Conservation (phyloP, 129 eudicot species). For the Helianthus annuus region DNA sequence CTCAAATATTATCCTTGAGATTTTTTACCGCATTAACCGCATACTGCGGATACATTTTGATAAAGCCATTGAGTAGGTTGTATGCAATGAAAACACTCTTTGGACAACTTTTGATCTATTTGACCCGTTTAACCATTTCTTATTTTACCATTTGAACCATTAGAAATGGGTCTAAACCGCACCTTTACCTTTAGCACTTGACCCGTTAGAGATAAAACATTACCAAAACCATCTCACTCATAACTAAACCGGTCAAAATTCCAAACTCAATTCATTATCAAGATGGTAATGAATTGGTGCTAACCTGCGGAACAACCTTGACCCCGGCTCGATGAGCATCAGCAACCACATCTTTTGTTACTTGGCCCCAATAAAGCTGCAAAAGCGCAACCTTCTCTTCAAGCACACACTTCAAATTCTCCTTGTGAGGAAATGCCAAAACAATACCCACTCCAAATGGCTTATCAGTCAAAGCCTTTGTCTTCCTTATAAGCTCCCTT, state of each 20-base stretch:
- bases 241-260: not conserved
- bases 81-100: not conserved
- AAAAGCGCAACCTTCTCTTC: slow-evolving; percentile 84
- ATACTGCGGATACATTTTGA: not conserved
- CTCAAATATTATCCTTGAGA: too few relatives aligned
- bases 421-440: slow-evolving; percentile 86
- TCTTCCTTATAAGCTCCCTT: slow-evolving; percentile 82
- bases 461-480: slow-evolving; percentile 72
- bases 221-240: not conserved
- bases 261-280: not conserved
- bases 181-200: not conserved
- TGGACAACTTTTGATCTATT: not conserved
- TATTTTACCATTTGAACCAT: not conserved
- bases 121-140: not conserved
- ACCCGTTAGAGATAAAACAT: slow-evolving; percentile 8
- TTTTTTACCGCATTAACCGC: too few relatives aligned
- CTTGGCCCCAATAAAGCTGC: slow-evolving; percentile 93
- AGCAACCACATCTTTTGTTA: slow-evolving; percentile 56
- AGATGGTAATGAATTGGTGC: slow-evolving; percentile 11
- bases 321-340: slow-evolving; percentile 88
- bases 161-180: not conserved
- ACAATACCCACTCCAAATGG: slow-evolving; percentile 94
- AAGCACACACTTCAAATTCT: slow-evolving; percentile 70
- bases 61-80: not conserved
- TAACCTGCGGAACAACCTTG: slow-evolving; percentile 88